These are phyloP conservation scores for Heimioporus sp. DNA, from an alignment of 768 basidiomycete species.

Conservation along the genomic window DNA sequence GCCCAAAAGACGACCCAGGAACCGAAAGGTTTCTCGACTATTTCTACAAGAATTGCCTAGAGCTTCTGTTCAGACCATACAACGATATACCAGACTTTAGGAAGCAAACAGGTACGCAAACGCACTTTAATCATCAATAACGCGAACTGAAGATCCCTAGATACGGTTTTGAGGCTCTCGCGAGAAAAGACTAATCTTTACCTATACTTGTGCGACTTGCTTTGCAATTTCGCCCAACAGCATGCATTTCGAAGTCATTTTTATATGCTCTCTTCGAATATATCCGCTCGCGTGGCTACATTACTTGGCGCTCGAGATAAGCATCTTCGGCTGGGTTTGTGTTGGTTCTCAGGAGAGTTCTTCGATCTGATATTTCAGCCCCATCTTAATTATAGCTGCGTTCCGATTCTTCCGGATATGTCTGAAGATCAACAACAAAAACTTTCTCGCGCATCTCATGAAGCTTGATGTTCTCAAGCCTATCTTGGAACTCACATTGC, in stretches of 20 bases:
- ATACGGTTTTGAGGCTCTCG: conserved; percentile 52
- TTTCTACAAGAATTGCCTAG: conserved; percentile 84
- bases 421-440: conserved; percentile 78
- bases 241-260: conserved; percentile 93
- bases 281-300: conserved; percentile 70
- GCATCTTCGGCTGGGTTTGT: conserved; percentile 86
- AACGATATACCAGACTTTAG: conserved; percentile 69
- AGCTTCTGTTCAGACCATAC: conserved; percentile 81
- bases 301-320: conserved; percentile 85
- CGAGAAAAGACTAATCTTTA: conserved; percentile 81
- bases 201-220: conserved; percentile 86
- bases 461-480: conserved; percentile 85
- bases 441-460: conserved; percentile 69
- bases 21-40: conserved; percentile 90
- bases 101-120: conserved; percentile 40
- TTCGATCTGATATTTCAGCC: conserved; percentile 11
- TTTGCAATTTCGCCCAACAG: conserved; percentile 84
- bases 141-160: conserved; percentile 30
- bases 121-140: background rate
- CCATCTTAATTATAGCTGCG: conserved; percentile 54
- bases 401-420: conserved; percentile 90
- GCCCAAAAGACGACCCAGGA: conserved; percentile 76
- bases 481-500: conserved; percentile 78
- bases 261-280: conserved; percentile 78
- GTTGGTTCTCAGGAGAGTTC: background rate